A percentile compares a stretch with the other conserved stretches of the same genome.
Conservation (phyloP, 305 asterid species). For the Plantago coronopus region DNA sequence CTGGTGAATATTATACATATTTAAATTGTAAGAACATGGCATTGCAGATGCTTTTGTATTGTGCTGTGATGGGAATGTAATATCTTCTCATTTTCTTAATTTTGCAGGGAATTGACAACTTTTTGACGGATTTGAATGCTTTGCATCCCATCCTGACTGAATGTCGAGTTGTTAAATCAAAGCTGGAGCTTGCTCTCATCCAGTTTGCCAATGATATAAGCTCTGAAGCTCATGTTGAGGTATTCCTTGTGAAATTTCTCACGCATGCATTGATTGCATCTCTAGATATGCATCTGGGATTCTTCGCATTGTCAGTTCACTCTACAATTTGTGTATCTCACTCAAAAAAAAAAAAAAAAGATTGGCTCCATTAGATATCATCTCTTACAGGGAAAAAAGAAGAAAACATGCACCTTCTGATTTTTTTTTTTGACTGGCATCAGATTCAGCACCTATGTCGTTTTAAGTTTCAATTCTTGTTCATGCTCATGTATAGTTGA, state of each 20-base stretch:
- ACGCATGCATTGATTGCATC: slow-evolving; percentile 1
- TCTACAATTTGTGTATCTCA: background rate
- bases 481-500: background rate
- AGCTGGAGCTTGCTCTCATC: slow-evolving; percentile 70
- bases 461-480: too few species aligned
- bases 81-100: slow-evolving; percentile 17
- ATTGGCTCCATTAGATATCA: background rate
- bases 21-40: slow-evolving; percentile 3
- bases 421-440: too few species aligned
- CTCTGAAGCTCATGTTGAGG: slow-evolving; percentile 99
- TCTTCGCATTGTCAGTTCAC: background rate
- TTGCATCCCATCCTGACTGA: slow-evolving; percentile 91
- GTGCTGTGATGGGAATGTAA: slow-evolving; percentile 15
- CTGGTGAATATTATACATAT: background rate
- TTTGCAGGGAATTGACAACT: slow-evolving; percentile 74
- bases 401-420: too few species aligned
- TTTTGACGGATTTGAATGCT: slow-evolving; percentile 52
- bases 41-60: slow-evolving; percentile 9
- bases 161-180: slow-evolving; percentile 84
- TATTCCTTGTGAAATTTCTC: slow-evolving; percentile 31
- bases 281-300: background rate
- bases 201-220: slow-evolving; percentile 96
- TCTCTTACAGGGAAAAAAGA: too few species aligned
- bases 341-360: too few species aligned
- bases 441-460: too few species aligned